Base-by-base conservation (phyloP, 495 filamentous ascomycete genomes). In the Tuber magnatum region DNA sequence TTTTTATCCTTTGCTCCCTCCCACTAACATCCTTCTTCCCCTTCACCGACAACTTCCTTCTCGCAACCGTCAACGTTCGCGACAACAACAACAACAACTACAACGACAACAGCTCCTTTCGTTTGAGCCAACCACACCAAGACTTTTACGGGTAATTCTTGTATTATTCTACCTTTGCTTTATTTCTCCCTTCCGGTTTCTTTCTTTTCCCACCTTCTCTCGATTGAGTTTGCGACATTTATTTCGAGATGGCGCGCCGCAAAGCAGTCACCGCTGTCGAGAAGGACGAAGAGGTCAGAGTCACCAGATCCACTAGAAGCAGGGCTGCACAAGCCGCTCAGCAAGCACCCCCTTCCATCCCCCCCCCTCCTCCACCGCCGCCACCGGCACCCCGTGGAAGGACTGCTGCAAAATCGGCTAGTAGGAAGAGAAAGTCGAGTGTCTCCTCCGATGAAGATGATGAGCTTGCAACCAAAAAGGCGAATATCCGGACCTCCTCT, bases 381-480 rank as follows among this genome's bases (percentile, higher is more conserved):
- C 56, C 56, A 10, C 56, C 56, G 12, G 56, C n/a, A 32, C 56
- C 56, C 56, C 56, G 56, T 32, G 56, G 56, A 61, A 61, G 56
- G 56, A 8, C 56, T 35, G 14, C 56, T 65, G 20, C 28, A 18
- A 65, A 65, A 65, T 18, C 56, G 10, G 14, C 56, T 35, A 28
- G 56, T 1, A 65, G 56, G 56, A 65, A 65, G 56, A 65, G 56
- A 65, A 65, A 65, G 56, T 14, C 56, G 56, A 65, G 56, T 35
- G 56, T 65, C 56, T 65, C 56, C 56, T 35, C 56, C 56, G 56
- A 35, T 65, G 56, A 20, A 35, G 56, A 20, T 35, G 56, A 65
- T 65, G 28, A 32, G 16, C 14, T 65, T 65, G 56, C 56, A 32
- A 35, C 28, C 3, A 65, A 65, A 12, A 65, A 65, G 56, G 56